Conservation (phyloP, 163 green algal species). For the Trebouxiophyceae sp. region DNA sequence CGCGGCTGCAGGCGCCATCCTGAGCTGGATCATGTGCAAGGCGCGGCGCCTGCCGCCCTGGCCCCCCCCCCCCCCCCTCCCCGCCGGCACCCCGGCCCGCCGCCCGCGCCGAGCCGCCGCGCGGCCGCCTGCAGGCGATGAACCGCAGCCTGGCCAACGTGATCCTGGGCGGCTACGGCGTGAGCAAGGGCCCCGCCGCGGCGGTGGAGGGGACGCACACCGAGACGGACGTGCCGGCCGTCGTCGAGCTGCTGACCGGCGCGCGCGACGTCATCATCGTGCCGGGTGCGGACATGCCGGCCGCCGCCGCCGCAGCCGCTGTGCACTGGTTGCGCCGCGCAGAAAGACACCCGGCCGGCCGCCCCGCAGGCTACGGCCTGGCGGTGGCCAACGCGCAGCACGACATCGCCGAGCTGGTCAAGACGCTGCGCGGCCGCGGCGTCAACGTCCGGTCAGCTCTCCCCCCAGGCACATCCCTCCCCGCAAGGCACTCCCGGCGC, state of each 20-base stretch:
- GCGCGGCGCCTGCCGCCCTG: constrained; percentile 3
- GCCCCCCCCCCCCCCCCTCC: not conserved
- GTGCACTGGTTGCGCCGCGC: no score
- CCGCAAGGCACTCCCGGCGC: no score
- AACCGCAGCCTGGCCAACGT: constrained; percentile 88
- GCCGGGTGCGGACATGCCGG: constrained; percentile 27
- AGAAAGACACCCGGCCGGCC: no score
- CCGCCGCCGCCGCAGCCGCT: no score
- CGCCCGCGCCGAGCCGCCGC: not conserved
- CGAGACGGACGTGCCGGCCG: constrained; percentile 38
- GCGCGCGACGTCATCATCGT: constrained; percentile 79
- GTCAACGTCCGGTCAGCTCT: constrained; percentile 49
- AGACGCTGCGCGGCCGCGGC: constrained; percentile 43
- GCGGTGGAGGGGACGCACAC: constrained; percentile 20
- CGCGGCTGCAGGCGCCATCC: constrained; percentile 56
- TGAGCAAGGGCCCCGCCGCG: constrained; percentile 4
- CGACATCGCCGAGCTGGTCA: constrained; percentile 60
- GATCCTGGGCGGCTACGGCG: constrained; percentile 76
- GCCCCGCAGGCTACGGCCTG: constrained; percentile 82
- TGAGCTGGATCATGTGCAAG: constrained; percentile 95
- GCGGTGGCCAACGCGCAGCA: constrained; percentile 85
- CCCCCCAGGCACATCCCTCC: no score
- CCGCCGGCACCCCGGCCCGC: no score
- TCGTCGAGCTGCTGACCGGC: constrained; percentile 42
- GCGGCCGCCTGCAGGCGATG: constrained; percentile 58